Evolutionary conservation across 371 early-diverging fungal species (phyloP).

Genomic region (Syncephalis fuscata): DNA sequence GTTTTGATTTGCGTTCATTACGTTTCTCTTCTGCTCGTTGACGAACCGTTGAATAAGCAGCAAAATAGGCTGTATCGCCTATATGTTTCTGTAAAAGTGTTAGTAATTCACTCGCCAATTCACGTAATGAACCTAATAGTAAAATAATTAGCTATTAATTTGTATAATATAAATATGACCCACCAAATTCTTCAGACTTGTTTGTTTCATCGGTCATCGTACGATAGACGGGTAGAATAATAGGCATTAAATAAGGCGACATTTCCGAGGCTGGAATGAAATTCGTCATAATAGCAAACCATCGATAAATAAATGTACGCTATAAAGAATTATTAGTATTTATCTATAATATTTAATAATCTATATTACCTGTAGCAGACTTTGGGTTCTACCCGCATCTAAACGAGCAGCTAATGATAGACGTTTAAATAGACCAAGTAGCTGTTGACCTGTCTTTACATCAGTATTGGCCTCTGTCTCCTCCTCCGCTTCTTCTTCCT

Average conservation of each 20-base stretch:
- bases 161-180: constrained; percentile 18
- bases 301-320: constrained; percentile 66
- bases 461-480: constrained; percentile 10
- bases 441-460: constrained; percentile 10
- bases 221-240: constrained; percentile 67
- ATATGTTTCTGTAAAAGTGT: constrained; percentile 58
- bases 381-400: constrained; percentile 26
- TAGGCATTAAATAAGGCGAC: constrained; percentile 41
- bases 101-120: constrained; percentile 35
- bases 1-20: constrained; percentile 41
- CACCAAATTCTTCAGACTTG: constrained; percentile 19
- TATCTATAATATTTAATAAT: too few relatives aligned
- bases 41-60: constrained; percentile 54
- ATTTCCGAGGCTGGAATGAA: constrained; percentile 35
- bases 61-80: constrained; percentile 57
- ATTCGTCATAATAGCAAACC: constrained; percentile 76
- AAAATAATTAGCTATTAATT: constrained; percentile 28
- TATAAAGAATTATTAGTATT: constrained; percentile 13
- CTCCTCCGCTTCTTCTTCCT: constrained; percentile 12
- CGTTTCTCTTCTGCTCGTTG: constrained; percentile 35
- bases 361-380: constrained; percentile 25
- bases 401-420: constrained; percentile 44
- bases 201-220: constrained; percentile 53
- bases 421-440: constrained; percentile 44
- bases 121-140: too few relatives aligned